Conservation (phyloP, 2,329 filamentous ascomycete species). For the Xylaria sp. region DNA sequence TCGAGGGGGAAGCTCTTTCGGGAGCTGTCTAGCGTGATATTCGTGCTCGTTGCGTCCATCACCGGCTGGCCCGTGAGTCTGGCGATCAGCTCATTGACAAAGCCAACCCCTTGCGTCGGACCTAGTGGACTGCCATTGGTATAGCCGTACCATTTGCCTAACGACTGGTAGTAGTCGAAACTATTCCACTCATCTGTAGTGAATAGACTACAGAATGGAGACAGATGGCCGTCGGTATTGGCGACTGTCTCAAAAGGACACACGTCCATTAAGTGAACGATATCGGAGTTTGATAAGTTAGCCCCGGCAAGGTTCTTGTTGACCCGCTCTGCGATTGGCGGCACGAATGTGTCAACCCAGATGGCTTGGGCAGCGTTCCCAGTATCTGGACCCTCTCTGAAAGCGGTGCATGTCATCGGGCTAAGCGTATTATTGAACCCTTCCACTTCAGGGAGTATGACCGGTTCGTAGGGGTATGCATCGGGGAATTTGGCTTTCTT, state of each 20-base stretch:
- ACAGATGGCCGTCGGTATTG: conserved; percentile 64
- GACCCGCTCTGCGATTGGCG: conserved; percentile 74
- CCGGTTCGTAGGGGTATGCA: conserved; percentile 64
- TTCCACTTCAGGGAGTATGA: conserved; percentile 75
- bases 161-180: conserved; percentile 83
- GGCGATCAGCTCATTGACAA: conserved; percentile 86
- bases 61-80: conserved; percentile 78
- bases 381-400: conserved; percentile 69
- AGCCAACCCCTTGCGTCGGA: conserved; percentile 87
- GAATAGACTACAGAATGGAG: conserved; percentile 82
- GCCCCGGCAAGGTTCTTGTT: conserved; percentile 75
- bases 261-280: conserved; percentile 84
- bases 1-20: conserved; percentile 78
- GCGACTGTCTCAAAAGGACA: conserved; percentile 88
- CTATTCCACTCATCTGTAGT: conserved; percentile 76
- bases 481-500: conserved; percentile 56
- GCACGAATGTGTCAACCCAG: conserved; percentile 74
- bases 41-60: conserved; percentile 78
- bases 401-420: conserved; percentile 76
- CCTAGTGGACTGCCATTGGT: conserved; percentile 81
- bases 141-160: conserved; percentile 88
- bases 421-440: conserved; percentile 84
- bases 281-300: conserved; percentile 71
- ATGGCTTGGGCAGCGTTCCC: conserved; percentile 62
- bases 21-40: conserved; percentile 77